Evolutionary conservation across 106 monocot species (phyloP).

Genomic region (Dactylorhiza incarnata): DNA sequence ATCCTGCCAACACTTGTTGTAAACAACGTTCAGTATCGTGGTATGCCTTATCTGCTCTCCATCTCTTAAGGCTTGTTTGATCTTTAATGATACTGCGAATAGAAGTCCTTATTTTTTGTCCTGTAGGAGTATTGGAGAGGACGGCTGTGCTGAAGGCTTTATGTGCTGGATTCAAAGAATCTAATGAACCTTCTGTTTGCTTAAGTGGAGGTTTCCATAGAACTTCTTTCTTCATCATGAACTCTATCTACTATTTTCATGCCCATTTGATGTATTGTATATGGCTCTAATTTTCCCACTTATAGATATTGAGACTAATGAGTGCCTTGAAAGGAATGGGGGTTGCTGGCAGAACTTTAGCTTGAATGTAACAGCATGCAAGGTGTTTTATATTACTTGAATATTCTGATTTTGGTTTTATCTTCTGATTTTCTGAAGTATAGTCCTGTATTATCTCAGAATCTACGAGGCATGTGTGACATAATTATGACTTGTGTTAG

Average conservation of each 20-base stretch:
- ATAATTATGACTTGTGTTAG: neutral
- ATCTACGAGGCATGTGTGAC: neutral
- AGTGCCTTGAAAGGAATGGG: constrained; percentile 75
- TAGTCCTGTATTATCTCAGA: neutral
- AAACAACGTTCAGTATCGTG: constrained; percentile 85
- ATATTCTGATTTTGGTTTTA: neutral
- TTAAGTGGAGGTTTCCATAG: constrained; percentile 55
- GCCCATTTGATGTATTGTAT: neutral
- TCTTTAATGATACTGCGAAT: neutral
- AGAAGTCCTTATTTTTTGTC: constrained; percentile 10
- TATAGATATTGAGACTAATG: constrained; percentile 81
- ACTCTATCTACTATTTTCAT: neutral
- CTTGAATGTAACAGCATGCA: constrained; percentile 78
- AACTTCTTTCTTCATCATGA: neutral
- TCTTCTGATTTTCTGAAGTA: neutral
- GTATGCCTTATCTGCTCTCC: constrained; percentile 22
- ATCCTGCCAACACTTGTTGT: constrained; percentile 89
- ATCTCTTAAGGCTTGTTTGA: neutral
- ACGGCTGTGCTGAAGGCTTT: constrained; percentile 70
- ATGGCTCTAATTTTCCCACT: neutral
- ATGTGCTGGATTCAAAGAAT: constrained; percentile 88
- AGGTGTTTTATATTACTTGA: constrained; percentile 36
- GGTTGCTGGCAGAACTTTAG: constrained; percentile 70
- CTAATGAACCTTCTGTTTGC: constrained; percentile 83
- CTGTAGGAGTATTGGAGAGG: constrained; percentile 70